Conservation (phyloP, 306 rosid species). For the Canavalia gladiata region DNA sequence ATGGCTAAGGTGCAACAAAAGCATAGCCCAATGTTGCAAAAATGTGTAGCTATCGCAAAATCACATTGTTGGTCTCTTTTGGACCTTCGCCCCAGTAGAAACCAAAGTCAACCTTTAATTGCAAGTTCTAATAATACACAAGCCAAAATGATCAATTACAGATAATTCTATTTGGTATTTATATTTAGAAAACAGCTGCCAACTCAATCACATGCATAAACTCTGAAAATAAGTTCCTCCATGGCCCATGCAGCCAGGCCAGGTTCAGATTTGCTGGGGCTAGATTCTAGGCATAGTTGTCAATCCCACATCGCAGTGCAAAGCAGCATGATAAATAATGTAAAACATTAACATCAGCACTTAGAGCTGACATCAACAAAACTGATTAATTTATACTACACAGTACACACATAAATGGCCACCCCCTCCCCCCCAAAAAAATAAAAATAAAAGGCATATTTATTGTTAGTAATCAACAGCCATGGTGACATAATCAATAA, state of each 20-base stretch:
- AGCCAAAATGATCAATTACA: conserved; percentile 3
- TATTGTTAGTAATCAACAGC: neutral
- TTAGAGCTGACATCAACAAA: too few species aligned
- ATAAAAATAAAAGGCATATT: neutral
- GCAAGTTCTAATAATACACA: neutral
- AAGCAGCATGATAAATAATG: neutral
- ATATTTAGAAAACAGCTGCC: neutral
- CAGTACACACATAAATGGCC: neutral
- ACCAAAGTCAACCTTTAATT: too few species aligned
- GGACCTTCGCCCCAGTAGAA: too few species aligned
- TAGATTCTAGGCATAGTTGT: neutral
- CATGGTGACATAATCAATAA: neutral
- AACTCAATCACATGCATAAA: neutral
- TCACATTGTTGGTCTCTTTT: too few species aligned
- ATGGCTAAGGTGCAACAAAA: neutral
- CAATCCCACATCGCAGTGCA: neutral
- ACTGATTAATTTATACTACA: neutral
- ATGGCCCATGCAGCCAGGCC: neutral
- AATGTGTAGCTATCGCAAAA: too few species aligned
- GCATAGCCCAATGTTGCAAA: neutral
- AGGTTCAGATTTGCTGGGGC: neutral
- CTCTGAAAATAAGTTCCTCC: neutral
- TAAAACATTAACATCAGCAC: neutral
- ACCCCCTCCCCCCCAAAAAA: neutral
- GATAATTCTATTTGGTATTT: neutral